Percentiles rank a stretch among this genome's conserved stretches.
Evolutionary conservation across 345 rosid genomes (phyloP).

Genomic region (Sapria himalayana): DNA sequence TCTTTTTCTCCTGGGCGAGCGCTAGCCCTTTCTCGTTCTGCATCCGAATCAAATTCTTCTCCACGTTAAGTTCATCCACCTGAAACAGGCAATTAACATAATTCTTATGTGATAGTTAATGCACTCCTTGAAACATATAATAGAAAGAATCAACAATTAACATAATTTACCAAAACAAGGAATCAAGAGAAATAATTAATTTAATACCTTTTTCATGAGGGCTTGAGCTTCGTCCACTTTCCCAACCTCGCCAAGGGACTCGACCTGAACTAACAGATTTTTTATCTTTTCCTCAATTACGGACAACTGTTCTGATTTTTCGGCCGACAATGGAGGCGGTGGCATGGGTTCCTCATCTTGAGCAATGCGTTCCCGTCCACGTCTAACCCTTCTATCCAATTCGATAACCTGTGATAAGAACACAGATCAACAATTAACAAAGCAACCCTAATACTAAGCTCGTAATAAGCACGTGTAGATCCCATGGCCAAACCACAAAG

Average conservation of each 20-base stretch:
- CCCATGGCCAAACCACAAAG: no score
- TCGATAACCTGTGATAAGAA: slow-evolving; percentile 52
- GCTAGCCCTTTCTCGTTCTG: slow-evolving; percentile 52
- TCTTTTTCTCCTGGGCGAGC: slow-evolving; percentile 87
- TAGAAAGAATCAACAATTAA: no score
- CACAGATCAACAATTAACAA: slow-evolving; percentile 2
- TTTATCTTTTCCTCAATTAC: slow-evolving; percentile 82
- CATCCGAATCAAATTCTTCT: slow-evolving; percentile 44
- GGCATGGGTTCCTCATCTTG: slow-evolving; percentile 83
- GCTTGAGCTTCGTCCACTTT: slow-evolving; percentile 99
- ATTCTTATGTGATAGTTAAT: background rate
- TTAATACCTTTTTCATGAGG: slow-evolving; percentile 88
- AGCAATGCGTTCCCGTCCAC: slow-evolving; percentile 88
- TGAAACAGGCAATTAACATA: slow-evolving; percentile 10
- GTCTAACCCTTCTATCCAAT: slow-evolving; percentile 87
- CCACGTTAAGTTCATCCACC: slow-evolving; percentile 73
- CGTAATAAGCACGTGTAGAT: background rate
- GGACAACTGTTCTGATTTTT: slow-evolving; percentile 65
- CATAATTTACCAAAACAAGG: no score
- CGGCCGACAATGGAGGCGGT: slow-evolving; percentile 47
- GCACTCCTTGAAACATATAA: no score
- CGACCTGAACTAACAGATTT: slow-evolving; percentile 87
- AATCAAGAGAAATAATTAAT: no score
- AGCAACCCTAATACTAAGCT: background rate
- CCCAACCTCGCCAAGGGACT: slow-evolving; percentile 90